A percentile compares a stretch with the other conserved stretches of the same genome.
Conservation (phyloP, 1,284 basidiomycete genomes). For the Vanrija sp. region DNA sequence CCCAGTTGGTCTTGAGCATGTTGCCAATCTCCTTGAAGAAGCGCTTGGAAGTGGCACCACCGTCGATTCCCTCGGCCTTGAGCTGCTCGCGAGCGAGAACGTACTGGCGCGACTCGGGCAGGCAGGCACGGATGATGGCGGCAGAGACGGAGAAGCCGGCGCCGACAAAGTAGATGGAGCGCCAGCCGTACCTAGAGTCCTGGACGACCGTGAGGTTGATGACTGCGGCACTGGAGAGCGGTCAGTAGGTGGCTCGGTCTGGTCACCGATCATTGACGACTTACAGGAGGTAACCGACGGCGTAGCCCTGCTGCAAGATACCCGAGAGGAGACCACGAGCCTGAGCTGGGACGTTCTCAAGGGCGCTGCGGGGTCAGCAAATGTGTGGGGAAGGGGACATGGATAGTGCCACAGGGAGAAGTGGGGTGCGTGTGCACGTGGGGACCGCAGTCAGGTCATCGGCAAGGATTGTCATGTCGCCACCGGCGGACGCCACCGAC, state of each 20-base stretch:
- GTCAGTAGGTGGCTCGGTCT: background rate
- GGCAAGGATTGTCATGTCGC: no score
- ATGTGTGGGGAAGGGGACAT: no score
- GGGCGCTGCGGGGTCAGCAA: slow-evolving; percentile 55
- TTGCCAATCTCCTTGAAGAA: slow-evolving; percentile 66
- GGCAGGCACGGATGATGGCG: slow-evolving; percentile 62
- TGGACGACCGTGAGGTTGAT: slow-evolving; percentile 63
- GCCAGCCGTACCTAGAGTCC: slow-evolving; percentile 48
- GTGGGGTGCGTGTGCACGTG: no score
- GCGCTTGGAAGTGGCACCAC: slow-evolving; percentile 58
- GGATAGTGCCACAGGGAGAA: no score
- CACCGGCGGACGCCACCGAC: no score
- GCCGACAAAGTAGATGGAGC: slow-evolving; percentile 53
- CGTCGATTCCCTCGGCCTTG: slow-evolving; percentile 40
- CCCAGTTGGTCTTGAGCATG: slow-evolving; percentile 80
- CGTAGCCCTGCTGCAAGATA: slow-evolving; percentile 77
- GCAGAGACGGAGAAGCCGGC: slow-evolving; percentile 70
- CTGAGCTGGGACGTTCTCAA: slow-evolving; percentile 86
- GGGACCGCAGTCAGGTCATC: no score
- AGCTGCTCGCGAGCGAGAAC: slow-evolving; percentile 46
- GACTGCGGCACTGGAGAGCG: slow-evolving; percentile 52
- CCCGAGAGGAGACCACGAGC: slow-evolving; percentile 82
- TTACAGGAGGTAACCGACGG: slow-evolving; percentile 51
- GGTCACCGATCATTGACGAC: slow-evolving; percentile 2
- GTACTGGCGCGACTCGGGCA: slow-evolving; percentile 83